Evolutionary conservation across 768 basidiomycete genomes (phyloP).

Genomic region (Rickenella mellea): DNA sequence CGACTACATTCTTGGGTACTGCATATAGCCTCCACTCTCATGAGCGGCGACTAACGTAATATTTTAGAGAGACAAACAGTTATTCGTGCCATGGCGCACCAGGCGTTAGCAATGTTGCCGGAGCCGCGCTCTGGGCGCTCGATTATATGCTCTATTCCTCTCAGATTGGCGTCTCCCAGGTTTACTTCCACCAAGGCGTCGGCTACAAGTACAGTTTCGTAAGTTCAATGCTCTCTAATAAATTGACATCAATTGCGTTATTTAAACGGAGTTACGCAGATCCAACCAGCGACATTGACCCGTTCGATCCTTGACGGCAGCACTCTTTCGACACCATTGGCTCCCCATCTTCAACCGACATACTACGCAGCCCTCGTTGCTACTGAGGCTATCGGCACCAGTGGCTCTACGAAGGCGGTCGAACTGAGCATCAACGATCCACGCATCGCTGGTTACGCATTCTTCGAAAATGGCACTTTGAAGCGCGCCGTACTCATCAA

Average conservation of each 20-base stretch:
- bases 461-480: slow-evolving; percentile 38
- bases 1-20: slow-evolving; percentile 40
- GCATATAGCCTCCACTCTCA: neutral
- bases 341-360: slow-evolving; percentile 54
- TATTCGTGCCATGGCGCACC: slow-evolving; percentile 38
- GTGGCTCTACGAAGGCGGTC: slow-evolving; percentile 28
- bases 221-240: slow-evolving; percentile 2
- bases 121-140: slow-evolving; percentile 58
- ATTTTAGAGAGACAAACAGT: slow-evolving; percentile 43
- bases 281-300: slow-evolving; percentile 53
- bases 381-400: slow-evolving; percentile 45
- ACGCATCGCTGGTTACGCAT: slow-evolving; percentile 52
- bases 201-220: slow-evolving; percentile 68
- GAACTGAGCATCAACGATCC: slow-evolving; percentile 40
- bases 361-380: slow-evolving; percentile 60
- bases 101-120: slow-evolving; percentile 61
- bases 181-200: slow-evolving; percentile 60
- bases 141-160: slow-evolving; percentile 57
- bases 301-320: slow-evolving; percentile 49
- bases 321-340: slow-evolving; percentile 34
- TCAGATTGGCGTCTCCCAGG: slow-evolving; percentile 40
- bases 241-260: slow-evolving; percentile 3
- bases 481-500: slow-evolving; percentile 51
- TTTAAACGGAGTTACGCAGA: slow-evolving; percentile 23
- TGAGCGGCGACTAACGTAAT: neutral